Conservation (phyloP, 768 basidiomycete genomes). For the Erythrobasidium yunnanense region DNA sequence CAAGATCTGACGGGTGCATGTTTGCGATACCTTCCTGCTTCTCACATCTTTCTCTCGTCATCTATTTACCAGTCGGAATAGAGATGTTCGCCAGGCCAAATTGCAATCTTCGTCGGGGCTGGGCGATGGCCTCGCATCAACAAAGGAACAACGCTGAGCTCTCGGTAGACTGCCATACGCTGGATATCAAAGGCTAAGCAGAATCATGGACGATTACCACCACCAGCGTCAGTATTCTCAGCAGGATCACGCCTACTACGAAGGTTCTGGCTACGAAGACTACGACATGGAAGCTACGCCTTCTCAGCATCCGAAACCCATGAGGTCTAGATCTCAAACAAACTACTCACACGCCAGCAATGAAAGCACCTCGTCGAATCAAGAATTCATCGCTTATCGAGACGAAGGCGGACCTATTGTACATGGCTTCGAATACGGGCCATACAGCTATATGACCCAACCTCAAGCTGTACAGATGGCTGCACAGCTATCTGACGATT, state of each 20-base stretch:
- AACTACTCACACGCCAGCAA: not conserved
- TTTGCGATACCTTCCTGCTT: too few relatives aligned
- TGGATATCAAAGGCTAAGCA: too few relatives aligned
- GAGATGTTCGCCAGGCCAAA: too few relatives aligned
- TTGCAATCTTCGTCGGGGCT: too few relatives aligned
- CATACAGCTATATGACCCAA: conserved; percentile 4
- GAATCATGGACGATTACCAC: too few relatives aligned
- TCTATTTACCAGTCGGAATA: too few relatives aligned
- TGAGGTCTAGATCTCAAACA: not conserved
- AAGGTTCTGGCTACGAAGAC: not conserved
- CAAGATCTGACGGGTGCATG: too few relatives aligned
- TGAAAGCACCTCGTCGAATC: not conserved
- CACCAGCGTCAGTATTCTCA: too few relatives aligned
- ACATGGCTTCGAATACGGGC: conserved; percentile 3
- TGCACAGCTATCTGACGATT: not conserved
- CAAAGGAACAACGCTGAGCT: too few relatives aligned
- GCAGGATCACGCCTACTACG: not conserved
- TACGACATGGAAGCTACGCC: not conserved
- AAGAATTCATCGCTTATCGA: conserved; percentile 4
- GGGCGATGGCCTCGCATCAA: too few relatives aligned
- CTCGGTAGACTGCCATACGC: too few relatives aligned
- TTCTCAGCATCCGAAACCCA: not conserved
- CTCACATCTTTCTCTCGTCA: too few relatives aligned
- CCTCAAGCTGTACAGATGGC: not conserved
- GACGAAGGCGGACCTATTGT: not conserved